phyloP scores from a whole-genome alignment of 257 asterid species.

The Rhazya stricta region DNA sequence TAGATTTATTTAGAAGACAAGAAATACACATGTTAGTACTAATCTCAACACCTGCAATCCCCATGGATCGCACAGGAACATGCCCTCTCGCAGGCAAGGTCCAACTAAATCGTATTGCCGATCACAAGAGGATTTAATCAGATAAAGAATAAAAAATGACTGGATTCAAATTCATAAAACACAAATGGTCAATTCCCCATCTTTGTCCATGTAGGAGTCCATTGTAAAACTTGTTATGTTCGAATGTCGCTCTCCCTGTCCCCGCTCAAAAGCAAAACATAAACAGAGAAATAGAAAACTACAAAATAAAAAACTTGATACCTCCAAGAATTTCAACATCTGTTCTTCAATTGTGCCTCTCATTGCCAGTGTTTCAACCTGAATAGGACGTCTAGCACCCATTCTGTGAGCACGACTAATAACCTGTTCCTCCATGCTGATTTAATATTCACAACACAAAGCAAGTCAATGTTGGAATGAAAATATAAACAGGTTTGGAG shows the following conservation, averaged over 20 bases:
- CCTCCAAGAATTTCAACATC: conserved; percentile 89
- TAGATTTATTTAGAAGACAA: not conserved
- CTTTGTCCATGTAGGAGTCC: not conserved
- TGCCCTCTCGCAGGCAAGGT: not conserved
- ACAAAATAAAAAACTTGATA: conserved; percentile 18
- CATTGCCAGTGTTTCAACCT: conserved; percentile 92
- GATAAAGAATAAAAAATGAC: not conserved
- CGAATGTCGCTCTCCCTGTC: not conserved
- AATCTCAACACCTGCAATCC: not conserved
- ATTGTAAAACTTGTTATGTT: not conserved
- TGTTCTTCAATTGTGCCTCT: conserved; percentile 92
- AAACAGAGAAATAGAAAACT: not conserved
- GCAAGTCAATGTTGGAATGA: conserved; percentile 21
- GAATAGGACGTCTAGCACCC: conserved; percentile 94
- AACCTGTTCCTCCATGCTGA: conserved; percentile 98
- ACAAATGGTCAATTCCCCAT: not conserved
- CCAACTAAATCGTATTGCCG: not conserved
- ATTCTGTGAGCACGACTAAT: conserved; percentile 98
- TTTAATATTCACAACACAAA: conserved; percentile 28
- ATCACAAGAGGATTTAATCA: not conserved
- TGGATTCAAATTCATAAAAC: not conserved
- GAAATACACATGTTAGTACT: not conserved
- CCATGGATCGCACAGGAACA: not conserved
- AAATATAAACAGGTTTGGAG: not conserved
- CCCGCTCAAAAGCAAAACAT: not conserved